Conservation (phyloP, 1,284 basidiomycete species). For the Melampsora americana region DNA sequence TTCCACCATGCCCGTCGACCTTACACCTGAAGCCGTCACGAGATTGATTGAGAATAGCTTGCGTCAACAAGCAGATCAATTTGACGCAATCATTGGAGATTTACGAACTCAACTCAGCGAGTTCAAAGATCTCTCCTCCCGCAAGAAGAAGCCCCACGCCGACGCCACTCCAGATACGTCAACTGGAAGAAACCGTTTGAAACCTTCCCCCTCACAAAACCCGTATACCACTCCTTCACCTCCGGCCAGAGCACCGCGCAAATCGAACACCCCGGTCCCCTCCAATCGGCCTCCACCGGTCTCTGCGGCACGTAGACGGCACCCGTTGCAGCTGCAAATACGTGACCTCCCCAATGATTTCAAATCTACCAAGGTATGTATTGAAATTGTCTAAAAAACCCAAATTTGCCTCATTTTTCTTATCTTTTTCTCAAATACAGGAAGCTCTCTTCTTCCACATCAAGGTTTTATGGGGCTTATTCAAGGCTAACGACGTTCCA, state of each 20-base stretch:
- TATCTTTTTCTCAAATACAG: too few species aligned
- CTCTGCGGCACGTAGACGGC: too few species aligned
- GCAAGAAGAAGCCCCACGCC: neutral
- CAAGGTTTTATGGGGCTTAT: conserved; percentile 30
- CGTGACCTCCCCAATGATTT: too few species aligned
- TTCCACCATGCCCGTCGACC: neutral
- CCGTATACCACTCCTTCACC: neutral
- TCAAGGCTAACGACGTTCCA: conserved; percentile 27
- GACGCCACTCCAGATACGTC: neutral
- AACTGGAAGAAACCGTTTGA: neutral
- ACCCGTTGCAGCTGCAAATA: too few species aligned
- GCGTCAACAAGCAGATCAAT: conserved; percentile 1
- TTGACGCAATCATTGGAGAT: neutral
- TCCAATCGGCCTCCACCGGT: too few species aligned
- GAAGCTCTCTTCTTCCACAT: conserved; percentile 13
- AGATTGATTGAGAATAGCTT: neutral
- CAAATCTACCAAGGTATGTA: too few species aligned
- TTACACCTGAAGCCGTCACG: neutral
- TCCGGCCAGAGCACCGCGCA: neutral
- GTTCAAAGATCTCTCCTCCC: neutral
- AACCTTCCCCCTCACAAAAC: neutral
- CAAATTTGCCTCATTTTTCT: too few species aligned
- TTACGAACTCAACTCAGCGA: neutral
- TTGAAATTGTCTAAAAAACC: too few species aligned
- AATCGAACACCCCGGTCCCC: too few species aligned